phyloP scores from a whole-genome alignment of 768 basidiomycete species.

The Naganishia friedmannii region DNA sequence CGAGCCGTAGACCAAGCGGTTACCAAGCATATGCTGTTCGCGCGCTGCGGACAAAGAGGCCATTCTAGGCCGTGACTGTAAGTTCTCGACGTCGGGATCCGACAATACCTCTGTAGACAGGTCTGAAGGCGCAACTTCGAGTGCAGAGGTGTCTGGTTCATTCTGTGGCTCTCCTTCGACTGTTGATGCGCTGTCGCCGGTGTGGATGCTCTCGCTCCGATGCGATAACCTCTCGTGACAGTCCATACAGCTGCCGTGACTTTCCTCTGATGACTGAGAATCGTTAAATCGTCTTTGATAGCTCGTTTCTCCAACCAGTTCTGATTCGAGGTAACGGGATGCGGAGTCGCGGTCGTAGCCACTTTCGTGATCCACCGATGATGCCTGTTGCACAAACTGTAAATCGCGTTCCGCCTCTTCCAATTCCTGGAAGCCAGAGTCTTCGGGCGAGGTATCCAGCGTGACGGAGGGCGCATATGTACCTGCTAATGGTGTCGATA shows the following conservation, averaged over 20 bases:
- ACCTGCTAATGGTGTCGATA: slow-evolving; percentile 5
- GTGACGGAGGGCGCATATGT: slow-evolving; percentile 25
- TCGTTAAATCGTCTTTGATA: slow-evolving; percentile 27
- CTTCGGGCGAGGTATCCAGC: slow-evolving; percentile 3
- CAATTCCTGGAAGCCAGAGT: slow-evolving; percentile 16
- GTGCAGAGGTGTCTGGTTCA: background rate
- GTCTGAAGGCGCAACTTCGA: background rate
- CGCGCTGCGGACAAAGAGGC: background rate
- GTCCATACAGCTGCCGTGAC: slow-evolving; percentile 16
- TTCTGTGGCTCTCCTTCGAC: background rate
- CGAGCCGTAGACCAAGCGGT: slow-evolving; percentile 19
- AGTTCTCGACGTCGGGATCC: background rate
- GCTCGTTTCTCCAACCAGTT: slow-evolving; percentile 16
- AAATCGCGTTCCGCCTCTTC: slow-evolving; percentile 26
- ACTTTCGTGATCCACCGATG: slow-evolving; percentile 7
- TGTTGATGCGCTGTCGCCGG: slow-evolving; percentile 14
- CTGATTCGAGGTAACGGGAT: slow-evolving; percentile 25
- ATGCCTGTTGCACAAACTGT: slow-evolving; percentile 21
- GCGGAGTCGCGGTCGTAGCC: slow-evolving; percentile 20
- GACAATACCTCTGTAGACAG: slow-evolving; percentile 11
- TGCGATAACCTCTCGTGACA: background rate
- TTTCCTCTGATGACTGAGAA: background rate
- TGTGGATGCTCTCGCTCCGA: background rate
- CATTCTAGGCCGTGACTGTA: background rate
- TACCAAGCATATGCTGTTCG: slow-evolving; percentile 15